phyloP scores from a whole-genome alignment of 2,329 filamentous ascomycete species.

The Domatiomyces globalis region DNA sequence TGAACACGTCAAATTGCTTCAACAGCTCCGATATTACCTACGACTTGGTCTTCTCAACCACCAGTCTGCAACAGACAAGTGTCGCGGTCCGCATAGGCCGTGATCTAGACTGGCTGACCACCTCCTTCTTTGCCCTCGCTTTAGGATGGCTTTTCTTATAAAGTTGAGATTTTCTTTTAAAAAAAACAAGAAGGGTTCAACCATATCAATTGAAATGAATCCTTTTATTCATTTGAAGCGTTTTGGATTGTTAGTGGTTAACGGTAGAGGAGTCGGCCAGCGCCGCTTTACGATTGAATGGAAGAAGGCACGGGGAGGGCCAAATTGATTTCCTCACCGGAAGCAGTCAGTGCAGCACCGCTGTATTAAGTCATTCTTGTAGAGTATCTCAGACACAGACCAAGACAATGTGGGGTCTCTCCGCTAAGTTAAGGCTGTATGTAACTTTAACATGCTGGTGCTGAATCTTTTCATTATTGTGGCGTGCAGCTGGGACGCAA shows the following conservation, averaged over 20 bases:
- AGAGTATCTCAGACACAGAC: too few relatives aligned
- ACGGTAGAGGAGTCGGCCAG: too few relatives aligned
- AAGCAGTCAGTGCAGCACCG: neutral
- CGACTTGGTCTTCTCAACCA: constrained; percentile 50
- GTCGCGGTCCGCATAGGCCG: neutral
- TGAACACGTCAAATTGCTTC: constrained; percentile 75
- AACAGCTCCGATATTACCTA: constrained; percentile 70
- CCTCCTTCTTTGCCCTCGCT: neutral
- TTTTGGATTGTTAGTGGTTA: too few relatives aligned
- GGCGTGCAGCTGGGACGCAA: too few relatives aligned
- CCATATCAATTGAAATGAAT: neutral
- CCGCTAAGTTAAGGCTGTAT: too few relatives aligned
- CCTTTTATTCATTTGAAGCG: neutral
- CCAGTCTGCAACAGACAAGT: neutral
- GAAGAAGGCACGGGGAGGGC: too few relatives aligned
- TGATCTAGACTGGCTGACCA: neutral
- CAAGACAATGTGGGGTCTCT: too few relatives aligned
- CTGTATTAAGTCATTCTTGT: too few relatives aligned
- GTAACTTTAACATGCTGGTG: too few relatives aligned
- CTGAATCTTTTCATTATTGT: too few relatives aligned
- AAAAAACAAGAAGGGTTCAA: neutral
- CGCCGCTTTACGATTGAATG: too few relatives aligned
- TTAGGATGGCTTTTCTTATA: neutral
- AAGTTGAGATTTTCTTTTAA: neutral
- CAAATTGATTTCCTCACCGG: neutral